A percentile compares a stretch with the other conserved stretches of the same genome.
Evolutionary conservation across 2,329 filamentous ascomycete genomes (phyloP).

Genomic region (Esteya vermicola): DNA sequence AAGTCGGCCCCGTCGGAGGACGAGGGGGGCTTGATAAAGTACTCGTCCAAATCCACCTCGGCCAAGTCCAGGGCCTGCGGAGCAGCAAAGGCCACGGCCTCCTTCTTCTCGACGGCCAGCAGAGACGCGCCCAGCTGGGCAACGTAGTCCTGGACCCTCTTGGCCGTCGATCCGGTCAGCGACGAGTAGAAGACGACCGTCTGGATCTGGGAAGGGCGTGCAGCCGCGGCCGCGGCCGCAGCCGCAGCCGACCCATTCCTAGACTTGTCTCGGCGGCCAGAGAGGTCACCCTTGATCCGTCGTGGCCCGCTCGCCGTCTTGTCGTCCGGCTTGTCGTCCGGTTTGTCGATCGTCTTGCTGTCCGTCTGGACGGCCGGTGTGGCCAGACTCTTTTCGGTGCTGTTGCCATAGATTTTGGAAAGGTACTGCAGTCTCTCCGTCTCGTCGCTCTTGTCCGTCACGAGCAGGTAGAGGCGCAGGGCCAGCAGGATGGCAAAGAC

Average conservation of each 20-base stretch:
- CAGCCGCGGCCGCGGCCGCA: too few species aligned
- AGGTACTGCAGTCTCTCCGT: conserved; percentile 22
- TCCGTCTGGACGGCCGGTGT: not conserved
- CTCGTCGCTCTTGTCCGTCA: conserved; percentile 14
- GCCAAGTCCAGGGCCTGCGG: conserved; percentile 65
- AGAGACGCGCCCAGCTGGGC: conserved; percentile 38
- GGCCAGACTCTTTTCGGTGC: not conserved
- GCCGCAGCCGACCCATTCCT: too few species aligned
- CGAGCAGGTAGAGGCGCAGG: conserved; percentile 27
- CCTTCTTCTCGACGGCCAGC: not conserved
- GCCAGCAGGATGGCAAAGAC: conserved; percentile 22
- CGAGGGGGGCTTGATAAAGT: conserved; percentile 67
- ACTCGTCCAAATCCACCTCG: conserved; percentile 85
- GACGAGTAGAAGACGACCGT: conserved; percentile 81
- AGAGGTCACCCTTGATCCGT: conserved; percentile 26
- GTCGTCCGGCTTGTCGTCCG: not conserved
- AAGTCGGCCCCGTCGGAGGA: conserved; percentile 31
- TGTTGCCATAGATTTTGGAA: conserved; percentile 18
- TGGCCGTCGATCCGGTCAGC: conserved; percentile 70
- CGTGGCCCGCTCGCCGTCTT: conserved; percentile 22
- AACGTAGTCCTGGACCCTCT: conserved; percentile 51
- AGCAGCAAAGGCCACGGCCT: conserved; percentile 24
- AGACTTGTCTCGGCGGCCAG: conserved; percentile 16
- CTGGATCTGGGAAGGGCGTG: conserved; percentile 35
- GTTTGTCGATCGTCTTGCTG: not conserved